Evolutionary conservation across 441 rosid species (phyloP).

Genomic region (Corymbia calophylla): DNA sequence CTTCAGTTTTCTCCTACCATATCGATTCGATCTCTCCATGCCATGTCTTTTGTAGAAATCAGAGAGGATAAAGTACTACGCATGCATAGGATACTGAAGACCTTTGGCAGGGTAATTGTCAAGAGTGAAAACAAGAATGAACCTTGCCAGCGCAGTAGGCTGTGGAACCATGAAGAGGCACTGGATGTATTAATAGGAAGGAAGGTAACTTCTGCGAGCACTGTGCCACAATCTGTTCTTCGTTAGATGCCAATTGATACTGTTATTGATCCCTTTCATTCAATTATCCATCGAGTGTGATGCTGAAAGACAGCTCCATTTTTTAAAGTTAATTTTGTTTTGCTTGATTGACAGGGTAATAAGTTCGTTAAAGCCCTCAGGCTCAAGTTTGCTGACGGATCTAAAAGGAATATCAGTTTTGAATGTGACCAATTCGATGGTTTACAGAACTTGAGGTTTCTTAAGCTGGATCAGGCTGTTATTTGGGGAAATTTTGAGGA

Average conservation of each 20-base stretch:
- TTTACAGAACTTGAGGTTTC: too few species aligned
- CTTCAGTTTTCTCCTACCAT: rapidly evolving
- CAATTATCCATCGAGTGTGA: too few species aligned
- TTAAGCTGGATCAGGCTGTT: too few species aligned
- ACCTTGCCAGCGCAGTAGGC: too few species aligned
- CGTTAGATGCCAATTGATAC: too few species aligned
- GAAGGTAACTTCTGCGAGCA: too few species aligned
- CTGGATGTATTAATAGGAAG: rapidly evolving
- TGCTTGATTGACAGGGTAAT: too few species aligned
- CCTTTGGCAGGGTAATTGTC: rapidly evolving
- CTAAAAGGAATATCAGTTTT: rapidly evolving
- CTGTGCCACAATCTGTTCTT: rapidly evolving
- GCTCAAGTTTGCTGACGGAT: rapidly evolving
- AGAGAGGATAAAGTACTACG: too few species aligned
- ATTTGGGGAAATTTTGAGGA: rapidly evolving
- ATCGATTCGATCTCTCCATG: rapidly evolving
- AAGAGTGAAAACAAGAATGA: rapidly evolving
- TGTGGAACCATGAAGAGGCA: rapidly evolving
- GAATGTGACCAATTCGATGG: rapidly evolving
- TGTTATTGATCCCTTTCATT: too few species aligned
- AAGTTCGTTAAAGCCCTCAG: rapidly evolving
- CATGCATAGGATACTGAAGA: rapidly evolving
- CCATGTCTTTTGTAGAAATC: too few species aligned
- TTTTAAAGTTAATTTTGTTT: too few species aligned
- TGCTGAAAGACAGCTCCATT: rapidly evolving